Evolutionary conservation across 169 alveolate species (phyloP), one percentile per base, ranked within the genome.

Genomic region (Neospora caninum): DNA sequence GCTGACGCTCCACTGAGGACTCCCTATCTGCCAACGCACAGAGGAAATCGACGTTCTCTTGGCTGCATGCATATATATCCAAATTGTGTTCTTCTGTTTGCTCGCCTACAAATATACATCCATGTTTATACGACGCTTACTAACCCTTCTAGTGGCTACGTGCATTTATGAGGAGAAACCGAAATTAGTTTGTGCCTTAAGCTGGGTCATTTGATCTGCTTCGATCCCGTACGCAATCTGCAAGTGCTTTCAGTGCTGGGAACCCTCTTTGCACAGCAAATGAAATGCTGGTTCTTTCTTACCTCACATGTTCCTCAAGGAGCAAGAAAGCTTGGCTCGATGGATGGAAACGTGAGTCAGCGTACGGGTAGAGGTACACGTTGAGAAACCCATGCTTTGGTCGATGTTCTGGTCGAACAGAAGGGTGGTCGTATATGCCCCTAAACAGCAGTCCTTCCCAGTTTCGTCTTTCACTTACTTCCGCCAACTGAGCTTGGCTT

Each of bases 381-480:
- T 89, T 92, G 7, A 92, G 80, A 34, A 58, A 36, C 39, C 92
- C 92, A 73, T 69, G 78, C 42, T 82, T 92, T 31, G 95, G 95
- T 20, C 88, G 95, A 42, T 92, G 95, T 41, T 92, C 95, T 36
- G 95, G 92, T 45, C 95, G 87, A 20, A 92, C 95, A 36, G 95
- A 92, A 41, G 88, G 80, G 64, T 92, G 95, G 13, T 92, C 92
- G 43, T 92, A 92, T 42, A 92, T 41, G 18, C 95, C 95, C 0
- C 39, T 82, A 49, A 82, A 82, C 25, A 82, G 64, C 29, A 6
- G 67, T 41, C 41, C 67, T 29, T 82, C 89, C 89, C 67, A 41
- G n/a, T 6, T 38, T 39, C 67, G 89, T 10, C 89, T 38, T 49
- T 82, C 69, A 34, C 54, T 42, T 41, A n/a, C 86, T 38, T 78